phyloP scores from a whole-genome alignment of 176 grass and related monocot genomes.

The Musa beccarii region DNA sequence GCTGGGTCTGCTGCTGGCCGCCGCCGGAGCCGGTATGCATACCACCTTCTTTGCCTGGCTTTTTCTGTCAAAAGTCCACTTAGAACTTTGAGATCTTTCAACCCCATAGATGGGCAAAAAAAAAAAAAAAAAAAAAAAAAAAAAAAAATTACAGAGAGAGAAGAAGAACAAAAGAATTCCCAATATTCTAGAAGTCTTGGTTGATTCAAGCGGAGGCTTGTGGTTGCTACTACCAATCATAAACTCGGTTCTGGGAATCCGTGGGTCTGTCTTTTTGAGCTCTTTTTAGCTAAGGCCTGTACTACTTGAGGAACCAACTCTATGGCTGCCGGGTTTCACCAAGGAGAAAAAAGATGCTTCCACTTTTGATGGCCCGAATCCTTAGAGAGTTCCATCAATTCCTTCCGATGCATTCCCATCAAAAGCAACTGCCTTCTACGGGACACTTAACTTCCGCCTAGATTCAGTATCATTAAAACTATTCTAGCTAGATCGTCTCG shows the following conservation, averaged over 20 bases:
- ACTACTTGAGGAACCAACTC: neutral
- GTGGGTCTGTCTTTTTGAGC: neutral
- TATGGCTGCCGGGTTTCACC: too few species aligned
- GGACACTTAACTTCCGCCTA: neutral
- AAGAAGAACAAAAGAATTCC: too few species aligned
- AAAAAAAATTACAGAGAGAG: too few species aligned
- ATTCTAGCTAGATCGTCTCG: too few species aligned
- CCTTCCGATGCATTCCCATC: constrained; percentile 21
- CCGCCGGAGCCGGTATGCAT: constrained; percentile 88
- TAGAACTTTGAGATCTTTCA: neutral
- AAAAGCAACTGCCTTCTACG: constrained; percentile 23
- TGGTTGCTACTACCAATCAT: too few species aligned
- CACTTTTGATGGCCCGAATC: neutral
- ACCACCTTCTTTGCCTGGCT: constrained; percentile 94
- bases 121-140: too few species aligned
- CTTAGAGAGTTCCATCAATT: neutral
- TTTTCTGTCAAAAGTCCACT: constrained; percentile 42
- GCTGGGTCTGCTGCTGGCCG: constrained; percentile 38
- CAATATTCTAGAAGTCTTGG: too few species aligned
- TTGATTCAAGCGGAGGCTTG: too few species aligned
- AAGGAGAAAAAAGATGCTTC: neutral
- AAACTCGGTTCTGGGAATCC: too few species aligned
- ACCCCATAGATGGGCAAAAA: too few species aligned
- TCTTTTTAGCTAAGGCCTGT: too few species aligned
- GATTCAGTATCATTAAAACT: too few species aligned